A percentile compares a stretch with the other conserved stretches of the same genome.
Evolutionary conservation across 495 filamentous ascomycete species (phyloP).

Genomic region (Podospora pseudoanserina): DNA sequence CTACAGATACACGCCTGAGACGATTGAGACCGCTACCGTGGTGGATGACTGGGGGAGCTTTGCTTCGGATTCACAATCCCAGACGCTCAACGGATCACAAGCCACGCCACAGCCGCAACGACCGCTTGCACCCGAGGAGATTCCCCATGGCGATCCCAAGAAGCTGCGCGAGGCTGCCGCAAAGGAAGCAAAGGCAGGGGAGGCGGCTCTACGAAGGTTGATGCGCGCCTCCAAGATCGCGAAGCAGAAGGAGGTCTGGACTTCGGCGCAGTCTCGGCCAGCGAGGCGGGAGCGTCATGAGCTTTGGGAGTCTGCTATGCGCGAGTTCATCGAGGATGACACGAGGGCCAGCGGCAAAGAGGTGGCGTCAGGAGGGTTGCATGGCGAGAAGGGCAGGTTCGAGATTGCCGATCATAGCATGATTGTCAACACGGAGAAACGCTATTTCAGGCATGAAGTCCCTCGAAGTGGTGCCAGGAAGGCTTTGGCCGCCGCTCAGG

Average conservation of each 20-base stretch:
- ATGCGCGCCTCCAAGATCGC: slow-evolving; percentile 47
- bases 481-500: slow-evolving; percentile 13
- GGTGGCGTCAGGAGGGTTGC: slow-evolving; percentile 59
- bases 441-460: slow-evolving; percentile 35
- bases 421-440: slow-evolving; percentile 43
- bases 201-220: slow-evolving; percentile 43
- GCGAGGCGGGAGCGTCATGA: slow-evolving; percentile 36
- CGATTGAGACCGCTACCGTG: slow-evolving; percentile 26
- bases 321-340: slow-evolving; percentile 35
- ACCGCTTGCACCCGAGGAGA: slow-evolving; percentile 32
- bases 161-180: slow-evolving; percentile 44
- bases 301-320: slow-evolving; percentile 45
- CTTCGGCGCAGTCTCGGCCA: slow-evolving; percentile 34
- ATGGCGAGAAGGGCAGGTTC: slow-evolving; percentile 29
- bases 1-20: slow-evolving; percentile 43
- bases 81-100: slow-evolving; percentile 16
- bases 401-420: slow-evolving; percentile 50
- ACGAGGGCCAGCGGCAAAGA: slow-evolving; percentile 63
- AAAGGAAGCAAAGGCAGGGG: slow-evolving; percentile 43
- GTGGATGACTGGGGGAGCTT: slow-evolving; percentile 27
- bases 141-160: slow-evolving; percentile 33
- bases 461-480: slow-evolving; percentile 27
- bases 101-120: slow-evolving; percentile 18
- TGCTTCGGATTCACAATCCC: slow-evolving; percentile 15
- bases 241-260: slow-evolving; percentile 47